Conservation (phyloP, 257 asterid genomes). For the Lantana camara region DNA sequence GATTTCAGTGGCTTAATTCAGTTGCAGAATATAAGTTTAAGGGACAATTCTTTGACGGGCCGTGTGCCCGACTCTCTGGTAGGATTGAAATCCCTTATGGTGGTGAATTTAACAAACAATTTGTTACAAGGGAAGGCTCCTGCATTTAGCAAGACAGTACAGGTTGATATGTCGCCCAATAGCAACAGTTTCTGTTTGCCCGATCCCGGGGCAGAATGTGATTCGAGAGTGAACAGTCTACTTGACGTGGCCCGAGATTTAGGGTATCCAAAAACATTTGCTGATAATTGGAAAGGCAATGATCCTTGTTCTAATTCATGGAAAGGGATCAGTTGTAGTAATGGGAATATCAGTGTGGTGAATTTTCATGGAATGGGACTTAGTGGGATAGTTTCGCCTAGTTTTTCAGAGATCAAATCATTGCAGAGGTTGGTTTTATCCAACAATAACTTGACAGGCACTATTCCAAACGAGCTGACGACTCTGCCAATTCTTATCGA, state of each 20-base stretch:
- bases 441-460: conserved; percentile 55
- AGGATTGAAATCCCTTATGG: conserved; percentile 35
- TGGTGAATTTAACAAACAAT: conserved; percentile 73
- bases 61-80: conserved; percentile 63
- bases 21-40: conserved; percentile 50
- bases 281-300: conserved; percentile 63
- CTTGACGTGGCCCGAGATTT: conserved; percentile 51
- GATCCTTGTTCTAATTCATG: conserved; percentile 68
- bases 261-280: conserved; percentile 58
- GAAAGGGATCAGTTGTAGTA: conserved; percentile 57
- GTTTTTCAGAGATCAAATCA: conserved; percentile 44
- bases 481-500: conserved; percentile 43
- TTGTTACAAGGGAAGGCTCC: conserved; percentile 75
- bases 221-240: conserved; percentile 53
- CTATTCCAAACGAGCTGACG: conserved; percentile 64
- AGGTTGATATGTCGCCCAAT: conserved; percentile 34
- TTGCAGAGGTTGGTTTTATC: conserved; percentile 60
- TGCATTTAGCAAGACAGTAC: conserved; percentile 38
- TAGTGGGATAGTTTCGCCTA: conserved; percentile 61
- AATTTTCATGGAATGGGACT: conserved; percentile 60
- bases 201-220: conserved; percentile 60
- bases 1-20: conserved; percentile 49
- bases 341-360: conserved; percentile 52
- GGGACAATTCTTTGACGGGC: conserved; percentile 73
- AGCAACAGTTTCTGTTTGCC: conserved; percentile 60